Percentiles rank a stretch among this genome's conserved stretches.
These are phyloP conservation scores for Coemansia sp. DNA, from an alignment of 192 early-diverging fungal genomes.

Conservation along the genomic window DNA sequence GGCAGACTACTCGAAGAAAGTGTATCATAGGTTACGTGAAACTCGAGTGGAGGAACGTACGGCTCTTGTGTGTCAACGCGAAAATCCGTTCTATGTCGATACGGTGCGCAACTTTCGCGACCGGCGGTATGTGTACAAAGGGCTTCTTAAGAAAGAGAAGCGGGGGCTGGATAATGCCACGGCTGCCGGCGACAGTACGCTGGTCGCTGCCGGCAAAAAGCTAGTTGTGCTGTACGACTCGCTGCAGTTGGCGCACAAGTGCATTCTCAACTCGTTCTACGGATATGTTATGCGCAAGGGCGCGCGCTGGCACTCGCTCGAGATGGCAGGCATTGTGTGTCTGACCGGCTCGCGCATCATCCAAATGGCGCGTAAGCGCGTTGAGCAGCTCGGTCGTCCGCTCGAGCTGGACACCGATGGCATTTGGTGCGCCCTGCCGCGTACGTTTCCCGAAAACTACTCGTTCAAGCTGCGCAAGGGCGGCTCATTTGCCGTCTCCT, in stretches of 20 bases:
- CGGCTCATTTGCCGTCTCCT: slow-evolving; percentile 88
- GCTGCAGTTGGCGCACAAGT: slow-evolving; percentile 97
- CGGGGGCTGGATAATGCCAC: slow-evolving; percentile 74
- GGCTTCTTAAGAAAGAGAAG: slow-evolving; percentile 89
- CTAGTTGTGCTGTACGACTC: slow-evolving; percentile 96
- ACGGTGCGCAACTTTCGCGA: slow-evolving; percentile 97
- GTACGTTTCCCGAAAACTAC: slow-evolving; percentile 91
- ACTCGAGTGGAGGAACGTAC: slow-evolving; percentile 80
- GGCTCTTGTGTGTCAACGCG: slow-evolving; percentile 94
- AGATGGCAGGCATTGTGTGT: slow-evolving; percentile 99
- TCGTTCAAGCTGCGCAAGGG: slow-evolving; percentile 74
- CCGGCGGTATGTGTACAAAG: slow-evolving; percentile 97
- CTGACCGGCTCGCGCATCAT: slow-evolving; percentile 95
- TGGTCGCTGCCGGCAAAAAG: slow-evolving; percentile 82
- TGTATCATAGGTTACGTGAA: slow-evolving; percentile 81
- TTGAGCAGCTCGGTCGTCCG: slow-evolving; percentile 91
- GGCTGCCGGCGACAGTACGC: slow-evolving; percentile 62
- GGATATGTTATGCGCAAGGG: slow-evolving; percentile 99
- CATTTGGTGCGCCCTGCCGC: slow-evolving; percentile 97
- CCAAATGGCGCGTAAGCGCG: slow-evolving; percentile 88
- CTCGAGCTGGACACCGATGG: slow-evolving; percentile 98
- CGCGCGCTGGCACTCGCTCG: slow-evolving; percentile 97
- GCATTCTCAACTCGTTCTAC: slow-evolving; percentile 92
- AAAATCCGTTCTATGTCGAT: slow-evolving; percentile 97
- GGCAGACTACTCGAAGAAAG: slow-evolving; percentile 82